Evolutionary conservation across 108 stramenopile species (phyloP), one percentile per base, ranked within the genome.

Genomic region (Discostella stelligeroides): DNA sequence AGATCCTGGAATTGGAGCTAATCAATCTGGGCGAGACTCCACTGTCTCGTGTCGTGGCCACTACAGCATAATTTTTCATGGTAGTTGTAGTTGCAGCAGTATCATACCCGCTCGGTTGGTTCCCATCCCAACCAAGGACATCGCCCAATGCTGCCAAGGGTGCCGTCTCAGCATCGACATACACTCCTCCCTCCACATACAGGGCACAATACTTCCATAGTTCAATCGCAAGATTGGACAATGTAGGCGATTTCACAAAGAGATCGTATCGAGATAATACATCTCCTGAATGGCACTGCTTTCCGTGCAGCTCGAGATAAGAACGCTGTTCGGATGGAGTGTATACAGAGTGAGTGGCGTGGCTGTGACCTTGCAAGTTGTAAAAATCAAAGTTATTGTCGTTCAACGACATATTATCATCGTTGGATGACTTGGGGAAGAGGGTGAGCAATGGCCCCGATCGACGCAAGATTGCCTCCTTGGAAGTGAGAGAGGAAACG

Each of bases 191-290:
- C 23, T 76, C 40, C 17, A 63, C 17, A 42, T 76, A 72, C 45
- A 94, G 55, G 2, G 82, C 85, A 51, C 89, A 89, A 28, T 84
- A 94, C 70, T 94, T 94, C 69, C 82, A 83, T 1, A 94, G 55
- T 79, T 94, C 92, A 37, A 62, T 37, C 11, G 92, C 88, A 46
- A 90, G 64, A 60, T 80, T 78, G 1, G 56, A 21, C 12, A 57
- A 41, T 13, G 42, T 69, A 9, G 73, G 25, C 0, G 18, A 8
- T 41, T 21, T 20, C 14, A 56, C 25, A 0, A 79, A 30, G 10
- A 17, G 27, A 51, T 79, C 78, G 45, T 53, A 79, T 62, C 60
- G 59, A 0, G 38, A 57, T 1, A 75, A 18, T 15, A 69, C 13
- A 0, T 24, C 54, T 17, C 34, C 46, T 39, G 38, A n/a, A 27